phyloP scores from a whole-genome alignment of 495 filamentous ascomycete genomes.

The Chaetomium cochliodes region DNA sequence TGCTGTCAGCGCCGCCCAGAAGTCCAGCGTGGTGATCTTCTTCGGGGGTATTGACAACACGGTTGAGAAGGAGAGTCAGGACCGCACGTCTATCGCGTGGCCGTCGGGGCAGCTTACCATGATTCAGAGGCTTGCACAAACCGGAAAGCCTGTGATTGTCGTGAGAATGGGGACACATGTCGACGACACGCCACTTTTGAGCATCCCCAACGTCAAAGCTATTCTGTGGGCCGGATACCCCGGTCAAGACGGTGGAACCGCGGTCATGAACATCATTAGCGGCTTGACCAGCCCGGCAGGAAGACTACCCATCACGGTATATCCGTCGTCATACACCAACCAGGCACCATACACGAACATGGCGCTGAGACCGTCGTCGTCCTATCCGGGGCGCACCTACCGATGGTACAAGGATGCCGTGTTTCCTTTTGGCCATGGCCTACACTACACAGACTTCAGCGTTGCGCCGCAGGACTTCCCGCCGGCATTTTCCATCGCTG shows the following conservation, averaged over 20 bases:
- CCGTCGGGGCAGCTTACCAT: slow-evolving; percentile 42
- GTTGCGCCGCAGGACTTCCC: slow-evolving; percentile 33
- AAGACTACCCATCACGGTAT: slow-evolving; percentile 60
- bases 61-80: slow-evolving; percentile 43
- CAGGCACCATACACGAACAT: slow-evolving; percentile 45
- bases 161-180: slow-evolving; percentile 53
- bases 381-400: slow-evolving; percentile 44
- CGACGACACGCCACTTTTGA: slow-evolving; percentile 54
- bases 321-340: slow-evolving; percentile 43
- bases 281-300: slow-evolving; percentile 55
- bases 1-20: slow-evolving; percentile 38
- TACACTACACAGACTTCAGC: slow-evolving; percentile 53
- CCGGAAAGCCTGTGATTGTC: slow-evolving; percentile 44
- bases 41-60: slow-evolving; percentile 48
- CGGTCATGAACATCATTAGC: slow-evolving; percentile 52
- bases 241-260: slow-evolving; percentile 57
- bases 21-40: slow-evolving; percentile 45
- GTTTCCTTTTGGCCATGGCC: slow-evolving; percentile 51
- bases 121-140: slow-evolving; percentile 39
- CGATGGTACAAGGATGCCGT: slow-evolving; percentile 45
- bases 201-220: slow-evolving; percentile 50
- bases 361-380: slow-evolving; percentile 38
- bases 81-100: slow-evolving; percentile 47
- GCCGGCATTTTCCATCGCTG: slow-evolving; percentile 33
- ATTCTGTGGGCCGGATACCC: slow-evolving; percentile 56